Base-by-base conservation (phyloP, 495 filamentous ascomycete genomes). In the Neurospora sp. region DNA sequence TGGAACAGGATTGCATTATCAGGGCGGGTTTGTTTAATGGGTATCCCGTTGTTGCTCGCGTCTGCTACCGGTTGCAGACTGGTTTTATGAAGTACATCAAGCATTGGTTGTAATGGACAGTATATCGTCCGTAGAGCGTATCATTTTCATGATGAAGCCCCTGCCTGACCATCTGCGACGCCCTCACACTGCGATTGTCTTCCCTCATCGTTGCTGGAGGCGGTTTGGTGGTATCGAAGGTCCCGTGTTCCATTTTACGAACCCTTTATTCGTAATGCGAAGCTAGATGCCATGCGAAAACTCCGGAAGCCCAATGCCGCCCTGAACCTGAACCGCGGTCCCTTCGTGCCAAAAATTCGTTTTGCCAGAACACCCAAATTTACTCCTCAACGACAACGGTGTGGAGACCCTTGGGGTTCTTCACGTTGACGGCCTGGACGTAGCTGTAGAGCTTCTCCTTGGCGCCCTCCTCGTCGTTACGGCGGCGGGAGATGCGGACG, bases 401-500 rank as follows among this genome's bases (percentile, higher is more conserved):
- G 80, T 92, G 90, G 77, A 99, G 89, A 82, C 94, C 94, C 93
- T 97, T 98, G 81, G 94, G 89, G 86, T 95, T 91, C 93, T 97
- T 98, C 78, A 98, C 96, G 85, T 97, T 97, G 84, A 98, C 96
- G 74, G 95, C 96, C 90, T 98, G 94, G 80, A 99, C 96, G 87
- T 96, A 97, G 83, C 90, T 94, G 90, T 98, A 99, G 78, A 99
- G 90, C 88, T 92, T 95, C 89, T 99, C 91, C 89, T 96, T 96
- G 79, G 96, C 95, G 78, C 92, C 94, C 87, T 99, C 96, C 88
- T 99, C 96, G 83, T 99, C 96, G 88, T 99, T 99, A 89, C 96
- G 94, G 91, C 97, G 96, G 83, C 96, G 93, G 77, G 93, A 97
- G 87, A 99, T 97, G 86, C 96, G 93, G 79, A 99, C 89, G 79